Evolutionary conservation across 345 rosid species (phyloP).

Genomic region (Aegle marmelos): DNA sequence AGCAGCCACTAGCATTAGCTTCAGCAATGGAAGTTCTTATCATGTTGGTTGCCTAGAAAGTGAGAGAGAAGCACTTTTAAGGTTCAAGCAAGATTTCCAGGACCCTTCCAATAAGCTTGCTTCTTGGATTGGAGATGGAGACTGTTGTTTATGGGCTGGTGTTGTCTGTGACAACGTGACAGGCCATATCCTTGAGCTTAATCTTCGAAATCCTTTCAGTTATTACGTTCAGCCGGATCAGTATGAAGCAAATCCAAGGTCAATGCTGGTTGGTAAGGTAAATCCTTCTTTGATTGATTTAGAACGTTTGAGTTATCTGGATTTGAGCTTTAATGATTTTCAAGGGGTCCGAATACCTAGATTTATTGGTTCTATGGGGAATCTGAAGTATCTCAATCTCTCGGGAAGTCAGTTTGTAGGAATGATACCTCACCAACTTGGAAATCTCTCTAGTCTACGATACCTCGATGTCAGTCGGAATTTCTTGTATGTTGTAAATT

Average conservation of each 20-base stretch:
- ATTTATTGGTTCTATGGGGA: constrained; percentile 4
- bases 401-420: background rate
- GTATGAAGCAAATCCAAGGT: background rate
- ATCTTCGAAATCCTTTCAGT: background rate
- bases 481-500: background rate
- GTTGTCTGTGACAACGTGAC: background rate
- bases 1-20: background rate
- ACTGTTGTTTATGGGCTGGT: too few relatives aligned
- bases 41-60: background rate
- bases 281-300: too few relatives aligned
- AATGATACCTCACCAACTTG: background rate
- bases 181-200: background rate
- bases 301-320: background rate
- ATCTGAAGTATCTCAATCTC: constrained; percentile 2
- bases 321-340: constrained; percentile 21
- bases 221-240: background rate
- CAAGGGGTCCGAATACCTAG: background rate
- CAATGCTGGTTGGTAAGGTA: too few relatives aligned
- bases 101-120: too few relatives aligned
- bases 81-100: too few relatives aligned
- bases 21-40: background rate
- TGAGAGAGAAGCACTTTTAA: too few relatives aligned
- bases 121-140: too few relatives aligned
- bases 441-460: background rate
- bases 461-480: background rate